Conservation (phyloP, 2,329 filamentous ascomycete species). For the Fusarium setosum region DNA sequence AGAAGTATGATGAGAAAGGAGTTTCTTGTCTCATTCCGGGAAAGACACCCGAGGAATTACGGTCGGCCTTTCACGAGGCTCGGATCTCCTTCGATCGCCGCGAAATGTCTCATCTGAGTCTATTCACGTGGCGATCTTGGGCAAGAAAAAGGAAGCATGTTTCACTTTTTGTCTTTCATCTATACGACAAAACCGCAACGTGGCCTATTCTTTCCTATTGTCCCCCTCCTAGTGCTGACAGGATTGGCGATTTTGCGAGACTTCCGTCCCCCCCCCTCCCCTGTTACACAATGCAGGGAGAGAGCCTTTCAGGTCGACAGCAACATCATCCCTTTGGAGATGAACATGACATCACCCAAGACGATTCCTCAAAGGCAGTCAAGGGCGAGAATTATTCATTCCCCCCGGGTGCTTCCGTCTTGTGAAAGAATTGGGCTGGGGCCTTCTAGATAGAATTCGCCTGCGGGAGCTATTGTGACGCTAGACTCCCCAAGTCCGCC, state of each 20-base stretch:
- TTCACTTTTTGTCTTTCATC: too few species aligned
- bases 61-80: too few species aligned
- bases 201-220: not conserved
- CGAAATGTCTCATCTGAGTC: too few species aligned
- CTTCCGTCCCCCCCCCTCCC: too few species aligned
- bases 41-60: not conserved
- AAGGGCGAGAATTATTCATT: too few species aligned
- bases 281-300: not conserved
- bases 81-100: too few species aligned
- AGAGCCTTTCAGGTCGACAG: not conserved
- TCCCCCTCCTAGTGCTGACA: not conserved
- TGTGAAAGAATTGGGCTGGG: not conserved
- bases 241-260: not conserved
- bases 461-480: not conserved
- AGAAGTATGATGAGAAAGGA: not conserved
- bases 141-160: not conserved
- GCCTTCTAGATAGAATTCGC: conserved; percentile 1
- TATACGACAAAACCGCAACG: too few species aligned
- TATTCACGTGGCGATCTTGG: too few species aligned
- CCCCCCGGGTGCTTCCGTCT: not conserved
- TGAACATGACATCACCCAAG: conserved; percentile 4
- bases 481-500: not conserved
- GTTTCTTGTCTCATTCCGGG: too few species aligned
- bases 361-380: not conserved
- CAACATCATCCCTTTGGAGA: not conserved